Base-by-base conservation (phyloP, 805 yeast genomes). In the Millerago galiae region DNA sequence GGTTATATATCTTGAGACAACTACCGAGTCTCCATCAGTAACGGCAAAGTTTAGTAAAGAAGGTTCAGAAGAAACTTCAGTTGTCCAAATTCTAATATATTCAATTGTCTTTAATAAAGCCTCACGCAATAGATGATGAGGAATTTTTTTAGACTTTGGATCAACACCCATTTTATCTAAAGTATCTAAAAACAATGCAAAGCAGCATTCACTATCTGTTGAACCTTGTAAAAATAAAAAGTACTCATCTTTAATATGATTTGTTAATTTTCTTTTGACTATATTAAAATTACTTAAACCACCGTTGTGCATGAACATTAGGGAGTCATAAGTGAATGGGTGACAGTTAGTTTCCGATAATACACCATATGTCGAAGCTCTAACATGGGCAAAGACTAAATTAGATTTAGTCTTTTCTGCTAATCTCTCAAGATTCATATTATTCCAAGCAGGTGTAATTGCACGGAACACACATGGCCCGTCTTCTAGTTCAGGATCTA, bases 221-320 rank as follows among this genome's bases (percentile, higher is more conserved):
- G 95, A 79, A 2, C 99, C 99, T 59, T 93, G 97, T 34, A 93
- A 77, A 35, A 70, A 71, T 17, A 85, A 65, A 56, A 93, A 86
- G 60, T 77, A 93, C 51, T 81, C 80, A 59, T 93, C 96, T 34
- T 77, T 77, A 35, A 93, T 70, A 58, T 84, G 87, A 51, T 76
- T 71, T 28, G 88, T 71, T 34, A 93, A 68, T 45, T 64, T 72
- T 46, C 93, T 74, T 63, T 93, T 93, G 52, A 93, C 84, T 50
- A 66, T 65, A 41, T 69, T 61, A 60, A 91, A 93, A 45, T 78
- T 77, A 10, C 90, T 71, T 18, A 93, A 77, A 0, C 87, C 93
- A 26, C 99, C 99, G 63, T 93, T 93, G 63, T 93, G 99, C 99
- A 93, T 93, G 60, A 93, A 93, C 83, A 91, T 84, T 37, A 91